phyloP scores from a whole-genome alignment of 2,329 filamentous ascomycete genomes.

The Westerdykella sp. region DNA sequence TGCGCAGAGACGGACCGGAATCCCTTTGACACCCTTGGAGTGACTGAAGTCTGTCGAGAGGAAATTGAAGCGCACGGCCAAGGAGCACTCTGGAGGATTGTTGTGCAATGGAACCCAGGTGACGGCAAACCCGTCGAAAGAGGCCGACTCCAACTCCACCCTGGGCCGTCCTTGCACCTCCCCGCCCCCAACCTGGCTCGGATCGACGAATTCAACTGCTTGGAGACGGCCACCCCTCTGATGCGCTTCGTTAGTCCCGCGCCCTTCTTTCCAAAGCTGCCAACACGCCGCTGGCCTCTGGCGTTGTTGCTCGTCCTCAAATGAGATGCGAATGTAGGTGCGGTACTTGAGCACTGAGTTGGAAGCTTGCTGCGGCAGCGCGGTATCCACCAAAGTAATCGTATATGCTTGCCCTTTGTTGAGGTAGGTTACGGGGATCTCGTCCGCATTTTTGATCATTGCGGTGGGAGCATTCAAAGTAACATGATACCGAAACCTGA shows the following conservation, averaged over 20 bases:
- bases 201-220: conserved; percentile 87
- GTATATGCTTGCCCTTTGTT: conserved; percentile 97
- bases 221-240: conserved; percentile 87
- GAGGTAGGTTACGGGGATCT: conserved; percentile 94
- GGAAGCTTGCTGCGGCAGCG: conserved; percentile 48
- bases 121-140: conserved; percentile 91
- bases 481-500: conserved; percentile 77
- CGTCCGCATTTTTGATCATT: conserved; percentile 84
- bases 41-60: conserved; percentile 98
- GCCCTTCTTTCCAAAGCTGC: conserved; percentile 93
- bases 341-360: conserved; percentile 66
- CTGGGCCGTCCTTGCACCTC: conserved; percentile 44
- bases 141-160: conserved; percentile 54
- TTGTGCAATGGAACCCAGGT: conserved; percentile 70
- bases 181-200: conserved; percentile 49
- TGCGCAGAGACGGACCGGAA: conserved; percentile 84
- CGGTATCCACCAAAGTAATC: conserved; percentile 74
- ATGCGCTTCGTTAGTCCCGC: conserved; percentile 92
- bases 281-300: conserved; percentile 76
- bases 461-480: conserved; percentile 91
- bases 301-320: conserved; percentile 91
- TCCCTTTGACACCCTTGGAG: conserved; percentile 96
- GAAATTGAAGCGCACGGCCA: conserved; percentile 96
- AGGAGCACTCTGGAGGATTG: conserved; percentile 67
- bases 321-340: conserved; percentile 90